Percentiles rank a stretch among this genome's conserved stretches.
These are phyloP conservation scores for Cyclotella atomus DNA, from an alignment of 108 stramenopile genomes.

Conservation along the genomic window DNA sequence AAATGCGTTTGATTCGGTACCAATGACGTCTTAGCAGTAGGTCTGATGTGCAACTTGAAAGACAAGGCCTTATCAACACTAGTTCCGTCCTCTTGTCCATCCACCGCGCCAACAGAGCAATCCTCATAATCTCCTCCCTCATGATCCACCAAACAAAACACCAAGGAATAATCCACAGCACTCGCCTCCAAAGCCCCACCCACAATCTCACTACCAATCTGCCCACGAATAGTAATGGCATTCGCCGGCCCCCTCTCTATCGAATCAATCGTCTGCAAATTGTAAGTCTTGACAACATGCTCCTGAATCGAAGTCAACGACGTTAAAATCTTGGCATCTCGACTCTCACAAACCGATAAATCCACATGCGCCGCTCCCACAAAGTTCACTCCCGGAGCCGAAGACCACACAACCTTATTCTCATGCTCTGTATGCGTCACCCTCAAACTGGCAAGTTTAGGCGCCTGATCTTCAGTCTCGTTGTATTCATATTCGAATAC, in stretches of 20 bases:
- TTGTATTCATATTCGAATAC: constrained; percentile 11
- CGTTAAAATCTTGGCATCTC: background rate
- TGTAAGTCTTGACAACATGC: constrained; percentile 16
- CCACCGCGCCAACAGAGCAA: constrained; percentile 2
- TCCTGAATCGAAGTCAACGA: constrained; percentile 20
- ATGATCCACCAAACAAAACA: constrained; percentile 8
- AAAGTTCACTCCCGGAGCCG: constrained; percentile 44
- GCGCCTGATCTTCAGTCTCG: constrained; percentile 10
- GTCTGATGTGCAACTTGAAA: constrained; percentile 6
- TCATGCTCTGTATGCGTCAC: background rate
- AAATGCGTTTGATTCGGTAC: constrained; percentile 41
- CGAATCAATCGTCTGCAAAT: constrained; percentile 41
- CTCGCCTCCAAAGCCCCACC: constrained; percentile 14
- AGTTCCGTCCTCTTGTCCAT: background rate
- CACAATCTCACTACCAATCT: constrained; percentile 22
- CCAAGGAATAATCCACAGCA: constrained; percentile 18
- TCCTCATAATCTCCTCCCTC: background rate
- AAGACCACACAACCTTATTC: constrained; percentile 27
- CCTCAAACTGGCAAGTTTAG: constrained; percentile 9
- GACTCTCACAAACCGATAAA: background rate
- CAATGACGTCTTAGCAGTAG: background rate
- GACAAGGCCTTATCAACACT: background rate
- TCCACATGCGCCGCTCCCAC: constrained; percentile 31
- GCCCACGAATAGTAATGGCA: constrained; percentile 23
- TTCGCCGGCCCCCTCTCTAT: constrained; percentile 19